phyloP scores from a whole-genome alignment of 78 protist species.

The Dictyostelium capitatum region DNA sequence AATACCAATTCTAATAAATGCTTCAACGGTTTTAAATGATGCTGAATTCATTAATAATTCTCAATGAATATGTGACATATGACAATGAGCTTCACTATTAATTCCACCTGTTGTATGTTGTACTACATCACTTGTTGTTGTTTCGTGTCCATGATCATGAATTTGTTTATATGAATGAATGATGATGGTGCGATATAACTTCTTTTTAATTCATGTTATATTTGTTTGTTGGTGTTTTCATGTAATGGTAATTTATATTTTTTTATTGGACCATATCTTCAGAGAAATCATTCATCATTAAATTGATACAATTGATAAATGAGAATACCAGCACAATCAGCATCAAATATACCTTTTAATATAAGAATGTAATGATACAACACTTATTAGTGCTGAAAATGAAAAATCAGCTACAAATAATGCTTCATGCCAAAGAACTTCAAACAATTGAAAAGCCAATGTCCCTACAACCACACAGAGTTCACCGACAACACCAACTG shows the following conservation, averaged over 20 bases:
- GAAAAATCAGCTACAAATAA: constrained; percentile 34
- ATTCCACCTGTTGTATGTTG: no score
- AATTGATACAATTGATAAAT: constrained; percentile 10
- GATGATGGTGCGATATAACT: no score
- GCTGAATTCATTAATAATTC: constrained; percentile 6
- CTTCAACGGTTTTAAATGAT: constrained; percentile 21
- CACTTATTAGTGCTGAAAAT: constrained; percentile 78
- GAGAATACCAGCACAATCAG: constrained; percentile 72
- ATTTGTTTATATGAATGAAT: no score
- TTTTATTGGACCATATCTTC: constrained; percentile 54
- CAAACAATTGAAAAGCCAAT: constrained; percentile 79
- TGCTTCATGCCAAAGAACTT: constrained; percentile 54
- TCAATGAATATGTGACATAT: constrained; percentile 33
- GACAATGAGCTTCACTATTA: no score
- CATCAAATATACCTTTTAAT: constrained; percentile 53
- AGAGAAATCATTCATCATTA: constrained; percentile 42
- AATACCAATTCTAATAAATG: constrained; percentile 58
- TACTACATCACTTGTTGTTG: no score
- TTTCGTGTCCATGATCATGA: no score
- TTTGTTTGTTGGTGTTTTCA: no score
- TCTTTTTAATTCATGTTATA: no score
- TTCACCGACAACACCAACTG: constrained; percentile 58
- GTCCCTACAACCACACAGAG: constrained; percentile 53
- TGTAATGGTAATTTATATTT: no score
- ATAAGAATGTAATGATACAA: constrained; percentile 18